Evolutionary conservation across 306 rosid genomes (phyloP).

Genomic region (Vigna trinervia): DNA sequence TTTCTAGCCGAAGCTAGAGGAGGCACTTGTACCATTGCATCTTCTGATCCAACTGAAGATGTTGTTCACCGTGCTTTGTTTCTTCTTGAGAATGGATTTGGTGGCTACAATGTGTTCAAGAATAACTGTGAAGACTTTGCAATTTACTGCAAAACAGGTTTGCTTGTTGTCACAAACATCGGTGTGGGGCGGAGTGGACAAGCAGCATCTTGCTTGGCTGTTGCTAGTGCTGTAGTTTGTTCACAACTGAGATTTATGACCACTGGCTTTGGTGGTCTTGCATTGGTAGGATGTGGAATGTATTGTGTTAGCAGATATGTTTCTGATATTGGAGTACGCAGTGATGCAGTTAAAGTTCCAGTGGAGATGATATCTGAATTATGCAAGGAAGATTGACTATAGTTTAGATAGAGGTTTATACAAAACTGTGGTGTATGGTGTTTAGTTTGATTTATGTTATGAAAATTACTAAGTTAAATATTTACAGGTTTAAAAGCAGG

Average conservation of each 20-base stretch:
- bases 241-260: conserved; percentile 51
- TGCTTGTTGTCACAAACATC: conserved; percentile 50
- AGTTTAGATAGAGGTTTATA: neutral
- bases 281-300: conserved; percentile 52
- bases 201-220: conserved; percentile 61
- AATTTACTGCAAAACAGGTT: conserved; percentile 83
- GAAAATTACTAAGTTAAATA: neutral
- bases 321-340: conserved; percentile 66
- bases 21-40: conserved; percentile 79
- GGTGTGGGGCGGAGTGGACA: conserved; percentile 72
- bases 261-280: conserved; percentile 42
- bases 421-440: neutral
- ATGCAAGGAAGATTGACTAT: conserved; percentile 15
- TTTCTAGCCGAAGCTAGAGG: conserved; percentile 74
- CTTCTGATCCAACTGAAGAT: conserved; percentile 52
- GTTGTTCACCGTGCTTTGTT: conserved; percentile 62
- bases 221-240: conserved; percentile 48
- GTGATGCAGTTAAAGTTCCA: conserved; percentile 60
- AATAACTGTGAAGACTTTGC: conserved; percentile 89
- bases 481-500: neutral
- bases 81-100: conserved; percentile 78
- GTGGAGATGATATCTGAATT: conserved; percentile 51
- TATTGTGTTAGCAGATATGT: conserved; percentile 55
- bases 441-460: neutral
- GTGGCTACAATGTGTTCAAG: conserved; percentile 58